These are phyloP conservation scores for Pyrenophora seminiperda DNA, from an alignment of 2,329 filamentous ascomycete species.

Conservation along the genomic window DNA sequence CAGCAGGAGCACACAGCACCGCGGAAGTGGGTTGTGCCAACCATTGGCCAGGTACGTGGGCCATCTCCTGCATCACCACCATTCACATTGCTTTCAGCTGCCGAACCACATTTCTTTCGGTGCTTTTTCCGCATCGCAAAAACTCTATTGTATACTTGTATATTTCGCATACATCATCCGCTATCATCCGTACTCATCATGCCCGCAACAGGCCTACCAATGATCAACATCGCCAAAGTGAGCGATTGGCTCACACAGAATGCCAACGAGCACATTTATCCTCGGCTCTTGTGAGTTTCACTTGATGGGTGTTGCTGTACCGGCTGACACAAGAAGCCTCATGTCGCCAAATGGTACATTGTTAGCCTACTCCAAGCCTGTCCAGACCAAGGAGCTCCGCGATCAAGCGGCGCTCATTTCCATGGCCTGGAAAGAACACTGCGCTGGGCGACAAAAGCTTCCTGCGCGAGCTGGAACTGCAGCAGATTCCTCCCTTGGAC, in stretches of 20 bases:
- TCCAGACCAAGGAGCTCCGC: slow-evolving; percentile 56
- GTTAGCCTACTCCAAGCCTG: slow-evolving; percentile 55
- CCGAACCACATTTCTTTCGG: not conserved
- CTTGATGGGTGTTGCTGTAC: not conserved
- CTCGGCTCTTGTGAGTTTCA: slow-evolving; percentile 50
- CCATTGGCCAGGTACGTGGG: slow-evolving; percentile 23
- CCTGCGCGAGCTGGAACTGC: slow-evolving; percentile 13
- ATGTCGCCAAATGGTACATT: slow-evolving; percentile 59
- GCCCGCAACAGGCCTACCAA: slow-evolving; percentile 27
- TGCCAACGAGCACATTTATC: slow-evolving; percentile 52
- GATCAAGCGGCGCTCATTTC: slow-evolving; percentile 57
- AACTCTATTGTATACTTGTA: not conserved
- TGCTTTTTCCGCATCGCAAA: not conserved
- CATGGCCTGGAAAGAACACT: slow-evolving; percentile 56
- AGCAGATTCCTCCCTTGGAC: slow-evolving; percentile 17
- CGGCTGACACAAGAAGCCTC: slow-evolving; percentile 41
- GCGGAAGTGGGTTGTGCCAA: slow-evolving; percentile 15
- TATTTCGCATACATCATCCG: slow-evolving; percentile 4
- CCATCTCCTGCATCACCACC: slow-evolving; percentile 2
- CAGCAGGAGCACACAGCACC: slow-evolving; percentile 12
- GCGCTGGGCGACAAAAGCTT: slow-evolving; percentile 24
- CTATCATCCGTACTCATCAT: slow-evolving; percentile 18
- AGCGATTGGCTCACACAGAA: slow-evolving; percentile 53
- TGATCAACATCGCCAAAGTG: slow-evolving; percentile 54
- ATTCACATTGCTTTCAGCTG: slow-evolving; percentile 1